These are phyloP conservation scores for Xylaria polymorpha DNA, from an alignment of 2,329 filamentous ascomycete genomes.

Conservation along the genomic window DNA sequence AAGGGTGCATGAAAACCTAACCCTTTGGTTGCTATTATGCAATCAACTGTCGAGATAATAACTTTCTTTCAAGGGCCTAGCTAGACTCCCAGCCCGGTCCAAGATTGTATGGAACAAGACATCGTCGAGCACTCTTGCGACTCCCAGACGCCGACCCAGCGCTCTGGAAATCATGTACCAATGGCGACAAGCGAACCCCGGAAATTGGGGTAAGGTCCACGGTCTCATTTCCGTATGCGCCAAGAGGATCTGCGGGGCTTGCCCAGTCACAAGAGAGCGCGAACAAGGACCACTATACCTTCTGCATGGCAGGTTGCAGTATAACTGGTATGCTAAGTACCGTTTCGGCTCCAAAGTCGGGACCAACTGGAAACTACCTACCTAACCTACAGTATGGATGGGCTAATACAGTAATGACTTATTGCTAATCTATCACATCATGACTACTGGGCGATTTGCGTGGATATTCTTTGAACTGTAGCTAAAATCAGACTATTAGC, in stretches of 20 bases:
- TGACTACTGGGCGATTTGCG: too few relatives aligned
- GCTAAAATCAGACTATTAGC: too few relatives aligned
- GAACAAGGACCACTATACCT: slow-evolving; percentile 11
- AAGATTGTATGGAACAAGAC: background rate
- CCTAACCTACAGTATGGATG: background rate
- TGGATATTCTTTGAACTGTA: too few relatives aligned
- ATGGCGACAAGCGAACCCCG: slow-evolving; percentile 36
- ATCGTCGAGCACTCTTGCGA: background rate
- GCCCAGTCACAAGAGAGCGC: slow-evolving; percentile 15
- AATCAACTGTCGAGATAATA: background rate
- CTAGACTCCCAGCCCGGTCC: background rate
- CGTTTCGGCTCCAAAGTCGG: background rate
- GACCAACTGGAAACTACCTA: background rate
- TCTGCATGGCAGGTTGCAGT: background rate
- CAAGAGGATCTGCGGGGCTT: slow-evolving; percentile 34
- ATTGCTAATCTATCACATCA: background rate
- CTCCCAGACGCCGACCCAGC: slow-evolving; percentile 22
- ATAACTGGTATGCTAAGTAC: background rate
- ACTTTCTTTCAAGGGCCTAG: background rate
- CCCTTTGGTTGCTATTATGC: background rate
- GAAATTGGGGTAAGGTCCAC: slow-evolving; percentile 29
- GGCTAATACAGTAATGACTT: background rate
- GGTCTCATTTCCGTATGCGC: slow-evolving; percentile 26
- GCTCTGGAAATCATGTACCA: slow-evolving; percentile 34
- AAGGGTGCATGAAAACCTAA: background rate